Base-by-base conservation (phyloP, 1,284 basidiomycete species). In the Hypsizygus ulmarius region DNA sequence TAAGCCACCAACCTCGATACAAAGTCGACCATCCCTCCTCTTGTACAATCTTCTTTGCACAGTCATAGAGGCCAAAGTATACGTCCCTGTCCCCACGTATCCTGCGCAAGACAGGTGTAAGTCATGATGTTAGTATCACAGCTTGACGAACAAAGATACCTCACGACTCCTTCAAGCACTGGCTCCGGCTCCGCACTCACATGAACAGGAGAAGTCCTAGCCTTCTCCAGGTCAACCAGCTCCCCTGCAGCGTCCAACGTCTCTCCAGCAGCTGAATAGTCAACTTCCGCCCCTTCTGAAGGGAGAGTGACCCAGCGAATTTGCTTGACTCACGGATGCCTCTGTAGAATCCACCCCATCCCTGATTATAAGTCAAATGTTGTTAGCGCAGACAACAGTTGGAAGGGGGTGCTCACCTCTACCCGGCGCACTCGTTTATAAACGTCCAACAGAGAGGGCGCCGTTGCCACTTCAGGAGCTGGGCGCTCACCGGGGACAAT, bases 11-110 rank as follows among this genome's bases (percentile, higher is more conserved):
- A 29, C 56, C 53, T 9, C 58, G 56, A 36, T 61, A 59, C 7
- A 65, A 41, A 10, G 55, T 53, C 15, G 38, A 37, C 59, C 59
- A 63, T 0, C 62, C 62, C 45, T 65, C 63, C 38, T 65, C 64
- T 16, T 57, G 40, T 3, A 57, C 36, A 18, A 62, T 62, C 37
- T 52, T 59, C 19, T 44, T 49, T 44, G 52, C 49, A 25, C 61
- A 64, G 32, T 64, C 59, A 28, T 59, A 57, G n/a, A 47, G 39
- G 33, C 37, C 45, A 1, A 15, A 33, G 16, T 53, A 55, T 8
- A 29, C 39, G 8, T 49, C 49, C 18, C 47, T 29, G 1, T 44
- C 43, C 10, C 40, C 32, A 8, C 51, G 41, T 37, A 42, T 43
- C 19, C 48, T 50, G 33, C 3, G 4, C 7, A 9, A 38, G 7